A percentile compares a stretch with the other conserved stretches of the same genome.
Evolutionary conservation across 2,329 filamentous ascomycete species (phyloP).

Genomic region (Penicillium rolfsii): DNA sequence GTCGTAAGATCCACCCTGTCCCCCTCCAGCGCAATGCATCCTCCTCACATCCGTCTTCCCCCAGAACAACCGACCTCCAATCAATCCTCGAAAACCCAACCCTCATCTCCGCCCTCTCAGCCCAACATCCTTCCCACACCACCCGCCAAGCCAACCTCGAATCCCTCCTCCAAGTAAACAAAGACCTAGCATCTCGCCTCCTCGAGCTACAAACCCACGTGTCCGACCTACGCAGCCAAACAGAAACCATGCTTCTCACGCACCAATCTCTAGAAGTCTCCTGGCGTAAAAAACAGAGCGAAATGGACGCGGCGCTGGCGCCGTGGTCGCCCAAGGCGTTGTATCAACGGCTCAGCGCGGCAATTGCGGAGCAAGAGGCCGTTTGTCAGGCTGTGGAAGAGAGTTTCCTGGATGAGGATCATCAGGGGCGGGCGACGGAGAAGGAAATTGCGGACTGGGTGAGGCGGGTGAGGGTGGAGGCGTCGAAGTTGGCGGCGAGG

Average conservation of each 20-base stretch:
- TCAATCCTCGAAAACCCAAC: slow-evolving; percentile 72
- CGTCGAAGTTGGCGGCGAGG: slow-evolving; percentile 75
- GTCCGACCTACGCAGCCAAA: slow-evolving; percentile 61
- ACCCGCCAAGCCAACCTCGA: slow-evolving; percentile 68
- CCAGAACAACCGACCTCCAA: slow-evolving; percentile 60
- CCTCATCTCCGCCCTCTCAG: slow-evolving; percentile 75
- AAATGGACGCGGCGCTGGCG: slow-evolving; percentile 82
- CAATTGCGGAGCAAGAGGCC: slow-evolving; percentile 78
- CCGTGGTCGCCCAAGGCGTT: slow-evolving; percentile 85
- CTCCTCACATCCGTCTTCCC: slow-evolving; percentile 7
- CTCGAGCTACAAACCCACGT: slow-evolving; percentile 53
- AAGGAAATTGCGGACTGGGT: slow-evolving; percentile 87
- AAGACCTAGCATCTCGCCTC: slow-evolving; percentile 63
- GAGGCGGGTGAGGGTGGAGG: slow-evolving; percentile 76
- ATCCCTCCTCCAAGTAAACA: slow-evolving; percentile 69
- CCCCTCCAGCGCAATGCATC: neutral
- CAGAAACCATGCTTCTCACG: slow-evolving; percentile 79
- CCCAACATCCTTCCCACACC: slow-evolving; percentile 71
- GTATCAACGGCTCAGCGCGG: slow-evolving; percentile 77
- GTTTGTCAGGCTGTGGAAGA: slow-evolving; percentile 85
- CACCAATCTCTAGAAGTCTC: slow-evolving; percentile 88
- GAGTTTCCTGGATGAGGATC: slow-evolving; percentile 76
- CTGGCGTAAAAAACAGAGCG: slow-evolving; percentile 84
- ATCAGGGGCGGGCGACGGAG: slow-evolving; percentile 65
- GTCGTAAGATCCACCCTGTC: slow-evolving; percentile 60